Evolutionary conservation across 768 basidiomycete genomes (phyloP).

Genomic region (Kwoniella heveanensis): DNA sequence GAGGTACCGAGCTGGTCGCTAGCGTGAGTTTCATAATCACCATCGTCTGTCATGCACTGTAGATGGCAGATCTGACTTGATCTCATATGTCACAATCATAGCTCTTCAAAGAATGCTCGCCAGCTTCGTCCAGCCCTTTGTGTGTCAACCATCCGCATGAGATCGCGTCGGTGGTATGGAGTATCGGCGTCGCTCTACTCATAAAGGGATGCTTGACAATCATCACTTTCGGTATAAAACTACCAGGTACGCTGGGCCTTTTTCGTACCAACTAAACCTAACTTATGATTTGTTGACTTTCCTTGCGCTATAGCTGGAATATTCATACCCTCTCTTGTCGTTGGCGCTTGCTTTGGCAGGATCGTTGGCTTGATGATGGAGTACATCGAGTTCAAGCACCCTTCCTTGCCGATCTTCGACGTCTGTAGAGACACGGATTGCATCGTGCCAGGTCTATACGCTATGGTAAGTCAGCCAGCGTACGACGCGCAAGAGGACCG

Average conservation of each 20-base stretch:
- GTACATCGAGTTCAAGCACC: conserved; percentile 68
- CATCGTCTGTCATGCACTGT: too few species aligned
- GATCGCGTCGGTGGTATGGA: conserved; percentile 66
- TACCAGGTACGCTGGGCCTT: conserved; percentile 51
- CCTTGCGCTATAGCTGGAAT: conserved; percentile 75
- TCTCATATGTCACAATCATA: conserved; percentile 15
- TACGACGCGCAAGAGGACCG: too few species aligned
- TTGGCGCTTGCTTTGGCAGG: conserved; percentile 90
- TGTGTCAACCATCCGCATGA: conserved; percentile 64
- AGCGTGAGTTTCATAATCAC: conserved; percentile 62
- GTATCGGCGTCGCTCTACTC: conserved; percentile 74
- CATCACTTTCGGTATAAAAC: conserved; percentile 82
- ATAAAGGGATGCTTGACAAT: conserved; percentile 79
- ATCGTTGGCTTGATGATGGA: conserved; percentile 81
- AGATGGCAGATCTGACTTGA: too few species aligned
- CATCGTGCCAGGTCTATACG: conserved; percentile 86
- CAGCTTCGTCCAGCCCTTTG: conserved; percentile 65
- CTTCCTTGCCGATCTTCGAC: conserved; percentile 66
- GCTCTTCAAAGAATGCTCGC: conserved; percentile 73
- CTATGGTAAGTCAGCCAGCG: conserved; percentile 78
- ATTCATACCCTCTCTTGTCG: conserved; percentile 90
- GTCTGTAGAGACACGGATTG: conserved; percentile 71
- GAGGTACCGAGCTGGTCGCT: conserved; percentile 92
- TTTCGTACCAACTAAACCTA: too few species aligned
- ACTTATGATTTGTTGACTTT: conserved; percentile 7